These are phyloP conservation scores for Beauveria sp. DNA, from an alignment of 2,329 filamentous ascomycete species.

Conservation along the genomic window DNA sequence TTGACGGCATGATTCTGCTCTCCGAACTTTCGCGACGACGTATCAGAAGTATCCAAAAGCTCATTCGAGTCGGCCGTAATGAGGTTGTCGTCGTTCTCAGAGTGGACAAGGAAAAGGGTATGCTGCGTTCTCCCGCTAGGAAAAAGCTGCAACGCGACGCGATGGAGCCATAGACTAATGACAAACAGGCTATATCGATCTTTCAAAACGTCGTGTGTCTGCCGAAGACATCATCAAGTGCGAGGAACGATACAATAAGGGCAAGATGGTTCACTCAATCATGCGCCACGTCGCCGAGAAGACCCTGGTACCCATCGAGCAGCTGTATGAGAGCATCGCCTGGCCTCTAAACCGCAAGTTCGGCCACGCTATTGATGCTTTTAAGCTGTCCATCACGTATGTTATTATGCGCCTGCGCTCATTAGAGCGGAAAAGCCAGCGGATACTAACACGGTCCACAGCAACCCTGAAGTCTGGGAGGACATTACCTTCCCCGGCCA, in stretches of 20 bases:
- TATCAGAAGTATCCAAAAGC: constrained; percentile 98
- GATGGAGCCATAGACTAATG: constrained; percentile 13
- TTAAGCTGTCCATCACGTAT: constrained; percentile 97
- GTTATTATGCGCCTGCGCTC: constrained; percentile 21
- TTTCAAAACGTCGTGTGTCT: constrained; percentile 96
- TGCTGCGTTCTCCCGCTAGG: constrained; percentile 17
- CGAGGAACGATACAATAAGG: constrained; percentile 99
- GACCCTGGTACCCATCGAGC: constrained; percentile 88
- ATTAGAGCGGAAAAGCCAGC: not conserved
- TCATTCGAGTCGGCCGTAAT: constrained; percentile 95
- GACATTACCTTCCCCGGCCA: constrained; percentile 85
- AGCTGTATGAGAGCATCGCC: constrained; percentile 85
- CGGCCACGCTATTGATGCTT: constrained; percentile 92
- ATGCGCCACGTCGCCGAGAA: constrained; percentile 99
- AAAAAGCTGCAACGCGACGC: constrained; percentile 13
- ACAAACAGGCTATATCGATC: constrained; percentile 76
- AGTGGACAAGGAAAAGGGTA: constrained; percentile 98
- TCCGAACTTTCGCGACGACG: constrained; percentile 95
- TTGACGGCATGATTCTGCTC: constrained; percentile 99
- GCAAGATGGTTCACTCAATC: constrained; percentile 98
- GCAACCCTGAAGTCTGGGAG: constrained; percentile 92
- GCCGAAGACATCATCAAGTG: constrained; percentile 97
- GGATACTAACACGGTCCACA: constrained; percentile 27
- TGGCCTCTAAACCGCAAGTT: constrained; percentile 99
- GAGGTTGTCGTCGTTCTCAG: constrained; percentile 97